Conservation (phyloP, 768 basidiomycete genomes). For the Harrya chromipes region DNA sequence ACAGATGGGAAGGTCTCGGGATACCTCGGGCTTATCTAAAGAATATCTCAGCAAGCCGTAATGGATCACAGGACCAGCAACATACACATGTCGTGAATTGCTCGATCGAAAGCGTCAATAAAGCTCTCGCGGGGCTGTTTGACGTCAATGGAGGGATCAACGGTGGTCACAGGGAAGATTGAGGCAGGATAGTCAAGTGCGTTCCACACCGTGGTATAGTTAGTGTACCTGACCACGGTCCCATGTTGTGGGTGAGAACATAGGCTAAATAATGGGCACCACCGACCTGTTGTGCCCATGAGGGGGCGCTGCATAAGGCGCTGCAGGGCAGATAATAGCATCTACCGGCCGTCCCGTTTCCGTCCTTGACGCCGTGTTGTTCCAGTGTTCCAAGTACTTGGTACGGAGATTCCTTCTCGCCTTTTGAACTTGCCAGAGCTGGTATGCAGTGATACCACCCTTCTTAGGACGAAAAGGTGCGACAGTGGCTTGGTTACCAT, state of each 20-base stretch:
- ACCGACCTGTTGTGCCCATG: slow-evolving; percentile 58
- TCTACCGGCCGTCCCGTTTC: slow-evolving; percentile 74
- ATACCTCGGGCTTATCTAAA: slow-evolving; percentile 56
- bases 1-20: slow-evolving; percentile 55
- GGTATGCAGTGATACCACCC: slow-evolving; percentile 45
- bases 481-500: slow-evolving; percentile 20
- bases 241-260: neutral
- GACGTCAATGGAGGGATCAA: slow-evolving; percentile 52
- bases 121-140: slow-evolving; percentile 46
- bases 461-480: slow-evolving; percentile 27
- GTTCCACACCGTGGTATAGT: slow-evolving; percentile 67
- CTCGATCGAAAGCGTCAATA: slow-evolving; percentile 44
- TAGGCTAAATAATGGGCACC: neutral
- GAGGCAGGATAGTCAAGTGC: slow-evolving; percentile 61
- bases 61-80: neutral
- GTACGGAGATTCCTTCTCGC: slow-evolving; percentile 44
- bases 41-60: neutral
- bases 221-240: slow-evolving; percentile 34
- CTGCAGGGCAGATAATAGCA: slow-evolving; percentile 65
- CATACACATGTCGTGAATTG: slow-evolving; percentile 54
- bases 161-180: slow-evolving; percentile 61
- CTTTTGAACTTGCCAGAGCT: slow-evolving; percentile 68
- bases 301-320: slow-evolving; percentile 58
- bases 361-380: slow-evolving; percentile 46
- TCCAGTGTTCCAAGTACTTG: slow-evolving; percentile 63